Conservation (phyloP, 352 stramenopile genomes). For the Globisporangium megalacanthum region DNA sequence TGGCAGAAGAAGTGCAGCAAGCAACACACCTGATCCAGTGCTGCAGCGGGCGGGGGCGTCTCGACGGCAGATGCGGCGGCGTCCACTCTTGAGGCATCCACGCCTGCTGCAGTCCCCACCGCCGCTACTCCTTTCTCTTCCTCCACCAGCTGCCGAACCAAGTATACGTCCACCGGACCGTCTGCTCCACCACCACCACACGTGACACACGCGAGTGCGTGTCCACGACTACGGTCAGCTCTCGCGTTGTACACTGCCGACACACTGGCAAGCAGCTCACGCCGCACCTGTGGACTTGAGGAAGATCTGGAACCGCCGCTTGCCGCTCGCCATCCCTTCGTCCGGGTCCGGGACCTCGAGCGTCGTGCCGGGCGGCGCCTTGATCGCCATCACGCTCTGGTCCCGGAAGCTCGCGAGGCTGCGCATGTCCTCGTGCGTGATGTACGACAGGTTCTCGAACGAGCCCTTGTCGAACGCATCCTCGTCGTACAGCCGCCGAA, state of each 20-base stretch:
- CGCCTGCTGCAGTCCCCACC: constrained; percentile 2
- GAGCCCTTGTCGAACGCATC: constrained; percentile 71
- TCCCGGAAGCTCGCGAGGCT: constrained; percentile 77
- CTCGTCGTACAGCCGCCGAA: constrained; percentile 80
- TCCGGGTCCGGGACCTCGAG: constrained; percentile 94
- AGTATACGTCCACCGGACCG: constrained; percentile 88
- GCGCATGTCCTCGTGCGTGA: constrained; percentile 88
- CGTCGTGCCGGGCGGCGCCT: constrained; percentile 90
- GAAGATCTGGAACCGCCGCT: constrained; percentile 92
- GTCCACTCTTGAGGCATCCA: not conserved
- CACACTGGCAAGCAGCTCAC: not conserved
- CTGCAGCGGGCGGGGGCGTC: constrained; percentile 23
- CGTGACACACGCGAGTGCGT: not conserved
- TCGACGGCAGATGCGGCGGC: constrained; percentile 13
- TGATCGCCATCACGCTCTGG: constrained; percentile 93
- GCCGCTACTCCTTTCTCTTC: constrained; percentile 23
- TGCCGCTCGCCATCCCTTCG: constrained; percentile 88
- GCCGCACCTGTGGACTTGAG: constrained; percentile 80
- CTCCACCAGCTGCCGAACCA: constrained; percentile 62
- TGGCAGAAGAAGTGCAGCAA: not conserved
- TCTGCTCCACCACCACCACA: constrained; percentile 23
- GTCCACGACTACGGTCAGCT: not conserved
- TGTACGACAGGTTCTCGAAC: constrained; percentile 78
- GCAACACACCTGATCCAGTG: constrained; percentile 56
- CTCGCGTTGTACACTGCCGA: not conserved